Conservation (phyloP, 352 stramenopile species). For the Phytophthora melonis region DNA sequence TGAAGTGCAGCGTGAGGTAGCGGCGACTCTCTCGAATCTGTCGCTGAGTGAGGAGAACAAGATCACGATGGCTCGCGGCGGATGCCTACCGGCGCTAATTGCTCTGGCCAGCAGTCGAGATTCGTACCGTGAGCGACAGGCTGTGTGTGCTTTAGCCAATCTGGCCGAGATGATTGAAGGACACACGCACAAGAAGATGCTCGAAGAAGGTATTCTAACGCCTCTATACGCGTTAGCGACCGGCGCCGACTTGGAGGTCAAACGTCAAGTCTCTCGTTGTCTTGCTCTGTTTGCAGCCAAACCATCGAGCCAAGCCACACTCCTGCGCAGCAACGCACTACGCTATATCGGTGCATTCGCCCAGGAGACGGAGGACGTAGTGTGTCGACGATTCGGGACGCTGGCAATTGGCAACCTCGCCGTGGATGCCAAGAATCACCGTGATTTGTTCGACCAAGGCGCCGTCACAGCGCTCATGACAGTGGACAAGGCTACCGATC, state of each 20-base stretch:
- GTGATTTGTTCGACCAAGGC: slow-evolving; percentile 93
- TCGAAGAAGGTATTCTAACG: slow-evolving; percentile 93
- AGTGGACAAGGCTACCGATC: slow-evolving; percentile 81
- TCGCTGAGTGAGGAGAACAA: slow-evolving; percentile 97
- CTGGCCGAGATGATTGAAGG: slow-evolving; percentile 97
- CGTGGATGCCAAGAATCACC: slow-evolving; percentile 89
- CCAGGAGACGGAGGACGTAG: slow-evolving; percentile 78
- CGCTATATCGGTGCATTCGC: slow-evolving; percentile 90
- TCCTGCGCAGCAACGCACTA: slow-evolving; percentile 90
- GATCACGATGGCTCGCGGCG: slow-evolving; percentile 94
- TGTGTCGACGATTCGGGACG: slow-evolving; percentile 91
- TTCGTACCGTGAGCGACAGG: slow-evolving; percentile 92
- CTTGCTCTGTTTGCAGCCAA: slow-evolving; percentile 96
- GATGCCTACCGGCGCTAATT: slow-evolving; percentile 93
- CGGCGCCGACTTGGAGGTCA: slow-evolving; percentile 87
- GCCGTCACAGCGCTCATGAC: slow-evolving; percentile 91
- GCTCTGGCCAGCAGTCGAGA: slow-evolving; percentile 90
- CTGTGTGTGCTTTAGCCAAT: slow-evolving; percentile 94
- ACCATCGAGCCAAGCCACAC: slow-evolving; percentile 85
- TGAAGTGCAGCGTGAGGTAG: slow-evolving; percentile 96
- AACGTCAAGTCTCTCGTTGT: slow-evolving; percentile 92
- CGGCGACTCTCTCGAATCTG: slow-evolving; percentile 95
- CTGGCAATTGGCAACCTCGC: slow-evolving; percentile 94
- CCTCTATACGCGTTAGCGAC: slow-evolving; percentile 89
- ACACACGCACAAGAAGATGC: slow-evolving; percentile 95